Percentiles rank a stretch among this genome's conserved stretches.
These are phyloP conservation scores for Fusarium nygamai DNA, from an alignment of 2,329 filamentous ascomycete genomes.

Conservation along the genomic window DNA sequence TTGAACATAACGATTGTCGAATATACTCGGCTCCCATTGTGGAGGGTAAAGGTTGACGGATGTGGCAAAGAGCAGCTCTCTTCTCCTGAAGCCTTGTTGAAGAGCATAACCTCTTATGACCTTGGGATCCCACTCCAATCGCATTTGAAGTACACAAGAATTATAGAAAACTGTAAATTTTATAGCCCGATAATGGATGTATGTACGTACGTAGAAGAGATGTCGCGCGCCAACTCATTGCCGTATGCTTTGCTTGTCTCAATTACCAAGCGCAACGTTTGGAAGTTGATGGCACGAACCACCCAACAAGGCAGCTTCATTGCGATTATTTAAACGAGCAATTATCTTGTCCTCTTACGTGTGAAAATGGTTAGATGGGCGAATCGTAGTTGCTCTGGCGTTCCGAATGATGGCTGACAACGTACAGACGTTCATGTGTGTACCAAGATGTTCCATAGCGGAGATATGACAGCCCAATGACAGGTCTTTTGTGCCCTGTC, in stretches of 20 bases:
- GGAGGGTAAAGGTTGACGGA: neutral
- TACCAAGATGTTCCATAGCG: neutral
- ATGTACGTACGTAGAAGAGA: neutral
- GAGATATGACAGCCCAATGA: neutral
- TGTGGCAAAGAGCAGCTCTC: neutral
- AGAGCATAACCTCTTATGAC: accelerated
- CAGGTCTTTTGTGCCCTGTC: neutral
- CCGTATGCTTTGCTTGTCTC: neutral
- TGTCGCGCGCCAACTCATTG: neutral
- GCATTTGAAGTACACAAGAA: neutral
- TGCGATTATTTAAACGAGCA: neutral
- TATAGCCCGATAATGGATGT: neutral
- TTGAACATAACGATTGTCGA: neutral
- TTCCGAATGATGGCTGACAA: neutral
- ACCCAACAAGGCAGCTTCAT: neutral
- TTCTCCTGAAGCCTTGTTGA: neutral
- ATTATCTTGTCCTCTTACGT: neutral
- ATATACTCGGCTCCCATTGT: accelerated
- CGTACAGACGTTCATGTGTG: too few relatives aligned
- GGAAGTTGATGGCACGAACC: neutral
- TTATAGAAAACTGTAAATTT: accelerated
- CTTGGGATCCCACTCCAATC: neutral
- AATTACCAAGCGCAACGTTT: too few relatives aligned
- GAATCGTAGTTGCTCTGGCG: neutral
- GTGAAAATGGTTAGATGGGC: too few relatives aligned